A percentile compares a stretch with the other conserved stretches of the same genome.
These are phyloP conservation scores for Ramularia collo-cygni DNA, from an alignment of 2,329 filamentous ascomycete genomes.

Conservation along the genomic window DNA sequence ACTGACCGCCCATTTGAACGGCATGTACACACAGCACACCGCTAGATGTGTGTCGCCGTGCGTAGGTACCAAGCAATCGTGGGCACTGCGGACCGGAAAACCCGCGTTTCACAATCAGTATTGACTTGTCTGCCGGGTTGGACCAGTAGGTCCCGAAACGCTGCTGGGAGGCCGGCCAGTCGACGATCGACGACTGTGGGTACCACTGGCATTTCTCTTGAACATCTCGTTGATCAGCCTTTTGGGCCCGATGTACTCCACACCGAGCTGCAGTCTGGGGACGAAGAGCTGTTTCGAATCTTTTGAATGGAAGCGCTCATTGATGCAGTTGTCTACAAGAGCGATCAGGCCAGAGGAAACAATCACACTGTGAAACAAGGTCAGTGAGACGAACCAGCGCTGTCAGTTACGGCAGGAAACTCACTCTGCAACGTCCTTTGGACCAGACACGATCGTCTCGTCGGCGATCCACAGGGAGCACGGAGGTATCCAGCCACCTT, in stretches of 20 bases:
- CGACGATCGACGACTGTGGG: constrained; percentile 18
- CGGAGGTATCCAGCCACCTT: constrained; percentile 84
- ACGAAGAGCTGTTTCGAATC: constrained; percentile 46
- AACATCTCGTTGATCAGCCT: constrained; percentile 59
- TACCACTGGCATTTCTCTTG: constrained; percentile 38
- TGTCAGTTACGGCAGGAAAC: constrained; percentile 29
- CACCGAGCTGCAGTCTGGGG: constrained; percentile 49
- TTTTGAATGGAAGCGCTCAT: constrained; percentile 62
- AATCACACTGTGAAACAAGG: constrained; percentile 57
- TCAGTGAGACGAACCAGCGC: constrained; percentile 15
- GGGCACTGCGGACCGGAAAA: background rate
- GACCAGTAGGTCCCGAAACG: constrained; percentile 4
- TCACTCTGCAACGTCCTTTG: constrained; percentile 83
- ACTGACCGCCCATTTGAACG: constrained; percentile 6
- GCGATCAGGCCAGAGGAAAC: constrained; percentile 83
- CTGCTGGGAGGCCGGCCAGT: constrained; percentile 19
- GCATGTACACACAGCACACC: constrained; percentile 8
- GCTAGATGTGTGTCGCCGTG: constrained; percentile 9
- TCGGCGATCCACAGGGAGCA: constrained; percentile 89
- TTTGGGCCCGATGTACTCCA: constrained; percentile 57
- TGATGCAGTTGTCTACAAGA: constrained; percentile 87
- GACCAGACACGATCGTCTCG: constrained; percentile 57
- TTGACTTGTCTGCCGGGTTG: constrained; percentile 12
- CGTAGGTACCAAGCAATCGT: constrained; percentile 5
- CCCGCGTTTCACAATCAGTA: constrained; percentile 6